Base-by-base conservation (phyloP, 345 rosid genomes). In the Stellera chamaejasme region DNA sequence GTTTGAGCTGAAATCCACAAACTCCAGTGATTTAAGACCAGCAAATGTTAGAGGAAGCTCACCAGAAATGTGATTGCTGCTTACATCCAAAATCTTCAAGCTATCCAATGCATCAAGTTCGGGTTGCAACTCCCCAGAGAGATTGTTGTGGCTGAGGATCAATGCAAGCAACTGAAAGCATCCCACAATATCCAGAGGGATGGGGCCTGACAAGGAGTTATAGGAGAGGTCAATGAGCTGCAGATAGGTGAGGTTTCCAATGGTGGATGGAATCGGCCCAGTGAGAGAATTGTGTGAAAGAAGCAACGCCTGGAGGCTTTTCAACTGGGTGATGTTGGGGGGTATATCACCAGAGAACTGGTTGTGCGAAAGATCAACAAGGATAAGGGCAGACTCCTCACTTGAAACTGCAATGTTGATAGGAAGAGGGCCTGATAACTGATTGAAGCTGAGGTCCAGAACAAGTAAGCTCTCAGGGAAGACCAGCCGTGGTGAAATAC, bases 1-100 rank as follows among this genome's bases (percentile, higher is more conserved):
- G 71, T 88, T 91, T 49, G 80, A 80, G 61, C 96, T 82, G 49
- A 91, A 77, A 67, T 88, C 98, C 51, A 91, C 98, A 32, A 91
- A 63, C 76, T 91, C 96, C 8, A 88, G 83, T 0, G 92, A 91
- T 73, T 80, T 91, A 23, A 89, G 70, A 13, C 98, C 87, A 0
- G 96, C 98, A 62, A 91, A 65, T 56, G 98, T 91, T 43, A 88
- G 77, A 0, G 96, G 96, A 50, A 91, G 85, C 77, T 88, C 96
- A 36, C 98, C 96, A 0, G 95, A 85, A 41, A 85, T 74, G 62
- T 45, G 56, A 75, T 91, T 91, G 72, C 71, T 84, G 82, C 96
- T 82, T 55, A 85, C 75, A 61, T 91, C 96, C 13, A 91, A 71
- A 66, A 91, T 83, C 76, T 80, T 82, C 52, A 91, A 58, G 73